Evolutionary conservation across 1,139 yeast species (phyloP).

Genomic region (Candida sojae): DNA sequence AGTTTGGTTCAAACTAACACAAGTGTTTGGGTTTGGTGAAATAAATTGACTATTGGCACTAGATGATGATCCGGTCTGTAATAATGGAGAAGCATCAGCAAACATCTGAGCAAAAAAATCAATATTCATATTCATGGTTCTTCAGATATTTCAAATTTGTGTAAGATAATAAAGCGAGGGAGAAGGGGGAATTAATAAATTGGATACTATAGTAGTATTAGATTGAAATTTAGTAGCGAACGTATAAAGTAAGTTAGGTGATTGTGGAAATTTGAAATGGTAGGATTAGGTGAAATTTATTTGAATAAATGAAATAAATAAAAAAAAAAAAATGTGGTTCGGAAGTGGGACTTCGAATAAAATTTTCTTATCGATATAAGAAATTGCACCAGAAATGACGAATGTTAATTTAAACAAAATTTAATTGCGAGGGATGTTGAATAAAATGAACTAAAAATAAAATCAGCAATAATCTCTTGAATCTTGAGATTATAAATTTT

Average conservation of each 20-base stretch:
- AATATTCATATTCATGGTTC: slow-evolving; percentile 6
- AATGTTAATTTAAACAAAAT: background rate
- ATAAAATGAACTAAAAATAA: background rate
- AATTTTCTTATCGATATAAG: background rate
- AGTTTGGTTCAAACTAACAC: background rate
- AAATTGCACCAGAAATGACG: background rate
- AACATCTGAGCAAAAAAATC: slow-evolving; percentile 6
- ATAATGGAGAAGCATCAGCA: slow-evolving; percentile 8
- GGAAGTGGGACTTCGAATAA: background rate
- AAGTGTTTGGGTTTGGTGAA: slow-evolving; percentile 8
- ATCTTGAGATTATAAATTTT: no score
- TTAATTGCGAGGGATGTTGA: background rate
- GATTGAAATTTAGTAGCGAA: no score
- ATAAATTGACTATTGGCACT: slow-evolving; percentile 1
- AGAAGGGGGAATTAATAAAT: background rate
- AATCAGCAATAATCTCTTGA: no score
- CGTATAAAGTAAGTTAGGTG: slow-evolving; percentile 3
- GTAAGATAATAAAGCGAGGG: background rate
- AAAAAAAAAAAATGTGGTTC: background rate
- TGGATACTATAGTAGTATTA: slow-evolving; percentile 1
- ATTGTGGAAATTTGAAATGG: slow-evolving; percentile 2
- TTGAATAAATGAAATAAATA: background rate
- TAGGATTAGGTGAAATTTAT: background rate
- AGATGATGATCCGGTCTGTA: slow-evolving; percentile 4
- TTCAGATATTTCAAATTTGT: background rate